Conservation (phyloP, 352 stramenopile genomes). For the Blastocystis sp. region DNA sequence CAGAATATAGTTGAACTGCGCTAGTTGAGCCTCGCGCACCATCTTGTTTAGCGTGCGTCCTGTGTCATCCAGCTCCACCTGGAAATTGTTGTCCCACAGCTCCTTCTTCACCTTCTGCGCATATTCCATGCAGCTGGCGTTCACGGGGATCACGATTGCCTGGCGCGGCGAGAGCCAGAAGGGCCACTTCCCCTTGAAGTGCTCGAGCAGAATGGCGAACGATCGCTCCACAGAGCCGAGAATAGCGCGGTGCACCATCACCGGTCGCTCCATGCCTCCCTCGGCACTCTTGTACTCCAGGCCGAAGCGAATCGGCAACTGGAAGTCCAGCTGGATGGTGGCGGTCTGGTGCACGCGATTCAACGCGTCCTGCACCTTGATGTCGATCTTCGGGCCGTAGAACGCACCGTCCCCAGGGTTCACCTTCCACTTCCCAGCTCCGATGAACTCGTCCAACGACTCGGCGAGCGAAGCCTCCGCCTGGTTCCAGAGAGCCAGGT, state of each 20-base stretch:
- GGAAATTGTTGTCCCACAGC: conserved; percentile 75
- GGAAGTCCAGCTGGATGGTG: conserved; percentile 95
- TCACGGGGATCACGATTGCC: conserved; percentile 88
- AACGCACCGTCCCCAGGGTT: conserved; percentile 95
- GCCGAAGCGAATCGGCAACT: conserved; percentile 94
- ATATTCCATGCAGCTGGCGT: conserved; percentile 85
- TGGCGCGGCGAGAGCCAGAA: conserved; percentile 93
- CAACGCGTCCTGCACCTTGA: conserved; percentile 91
- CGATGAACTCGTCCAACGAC: conserved; percentile 87
- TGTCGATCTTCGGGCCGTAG: conserved; percentile 98
- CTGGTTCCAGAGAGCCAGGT: conserved; percentile 82
- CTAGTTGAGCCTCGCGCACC: conserved; percentile 87
- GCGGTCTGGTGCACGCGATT: conserved; percentile 93
- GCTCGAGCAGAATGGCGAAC: conserved; percentile 92
- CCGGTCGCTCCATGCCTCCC: conserved; percentile 69
- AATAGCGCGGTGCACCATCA: conserved; percentile 96
- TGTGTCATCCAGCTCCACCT: conserved; percentile 87
- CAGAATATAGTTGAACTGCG: conserved; percentile 96
- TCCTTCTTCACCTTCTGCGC: conserved; percentile 65
- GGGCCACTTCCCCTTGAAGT: conserved; percentile 94
- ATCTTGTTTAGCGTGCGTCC: conserved; percentile 96
- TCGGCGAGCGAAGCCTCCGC: conserved; percentile 74
- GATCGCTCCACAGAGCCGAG: conserved; percentile 93
- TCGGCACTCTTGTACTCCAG: conserved; percentile 76
- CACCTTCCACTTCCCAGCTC: conserved; percentile 85